These are phyloP conservation scores for Globisporangium paroecandrum DNA, from an alignment of 352 stramenopile genomes.

Conservation along the genomic window DNA sequence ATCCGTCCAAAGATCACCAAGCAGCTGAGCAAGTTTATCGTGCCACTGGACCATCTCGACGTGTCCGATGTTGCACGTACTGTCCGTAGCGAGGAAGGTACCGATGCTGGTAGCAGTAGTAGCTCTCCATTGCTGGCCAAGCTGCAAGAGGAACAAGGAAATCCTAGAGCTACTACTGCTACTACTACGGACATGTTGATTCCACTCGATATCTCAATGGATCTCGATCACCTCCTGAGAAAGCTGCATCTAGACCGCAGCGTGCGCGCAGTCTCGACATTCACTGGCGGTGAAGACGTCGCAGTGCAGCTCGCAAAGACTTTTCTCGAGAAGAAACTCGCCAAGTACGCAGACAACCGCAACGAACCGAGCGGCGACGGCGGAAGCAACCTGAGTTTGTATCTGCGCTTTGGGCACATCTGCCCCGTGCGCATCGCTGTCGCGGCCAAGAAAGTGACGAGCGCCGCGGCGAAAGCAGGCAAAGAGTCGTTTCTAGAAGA, in stretches of 20 bases:
- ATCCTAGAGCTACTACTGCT: background rate
- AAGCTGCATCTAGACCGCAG: slow-evolving; percentile 61
- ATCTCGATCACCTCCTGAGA: slow-evolving; percentile 32
- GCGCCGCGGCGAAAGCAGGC: slow-evolving; percentile 53
- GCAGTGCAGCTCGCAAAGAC: slow-evolving; percentile 70
- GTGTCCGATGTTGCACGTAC: slow-evolving; percentile 31
- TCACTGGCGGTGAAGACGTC: slow-evolving; percentile 64
- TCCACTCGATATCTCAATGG: slow-evolving; percentile 43
- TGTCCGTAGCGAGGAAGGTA: background rate
- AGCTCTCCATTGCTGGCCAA: slow-evolving; percentile 24
- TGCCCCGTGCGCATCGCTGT: slow-evolving; percentile 66
- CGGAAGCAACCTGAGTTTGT: slow-evolving; percentile 91
- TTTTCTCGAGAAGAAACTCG: slow-evolving; percentile 87
- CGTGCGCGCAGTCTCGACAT: slow-evolving; percentile 52
- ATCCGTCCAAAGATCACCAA: slow-evolving; percentile 96
- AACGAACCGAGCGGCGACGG: slow-evolving; percentile 95
- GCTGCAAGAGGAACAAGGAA: background rate
- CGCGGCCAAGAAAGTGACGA: slow-evolving; percentile 60
- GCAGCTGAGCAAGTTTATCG: slow-evolving; percentile 87
- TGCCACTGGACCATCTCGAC: slow-evolving; percentile 37
- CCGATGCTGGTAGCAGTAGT: background rate
- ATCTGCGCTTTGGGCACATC: slow-evolving; percentile 93
- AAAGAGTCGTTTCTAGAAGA: slow-evolving; percentile 96
- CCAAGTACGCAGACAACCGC: slow-evolving; percentile 65
- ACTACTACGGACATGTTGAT: slow-evolving; percentile 11